Evolutionary conservation across 1,284 basidiomycete genomes (phyloP).

Genomic region (Golubevia sp.): DNA sequence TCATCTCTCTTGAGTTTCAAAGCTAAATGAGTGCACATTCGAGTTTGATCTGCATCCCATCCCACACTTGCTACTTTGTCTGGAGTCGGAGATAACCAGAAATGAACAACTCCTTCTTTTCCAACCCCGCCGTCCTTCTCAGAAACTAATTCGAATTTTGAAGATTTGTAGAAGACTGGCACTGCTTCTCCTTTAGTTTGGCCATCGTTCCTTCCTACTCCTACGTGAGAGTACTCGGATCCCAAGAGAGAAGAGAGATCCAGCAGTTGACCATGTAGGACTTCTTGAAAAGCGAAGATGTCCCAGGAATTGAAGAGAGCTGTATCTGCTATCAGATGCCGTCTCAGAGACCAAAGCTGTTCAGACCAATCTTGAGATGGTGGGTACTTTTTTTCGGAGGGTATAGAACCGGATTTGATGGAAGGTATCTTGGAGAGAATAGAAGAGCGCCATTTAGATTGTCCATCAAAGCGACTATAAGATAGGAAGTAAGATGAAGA

Average conservation of each 20-base stretch:
- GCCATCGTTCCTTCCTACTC: conserved; percentile 32
- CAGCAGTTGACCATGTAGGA: conserved; percentile 17
- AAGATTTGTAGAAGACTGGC: conserved; percentile 28
- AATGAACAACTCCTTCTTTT: conserved; percentile 28
- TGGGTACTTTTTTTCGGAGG: background rate
- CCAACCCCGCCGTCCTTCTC: conserved; percentile 25
- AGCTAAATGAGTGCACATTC: conserved; percentile 44
- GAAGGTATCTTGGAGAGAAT: too few relatives aligned
- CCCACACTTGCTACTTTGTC: conserved; percentile 22
- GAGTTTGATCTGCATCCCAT: conserved; percentile 36
- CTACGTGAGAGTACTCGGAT: conserved; percentile 23
- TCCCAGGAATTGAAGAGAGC: conserved; percentile 32
- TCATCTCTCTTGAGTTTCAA: conserved; percentile 11
- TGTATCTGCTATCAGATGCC: conserved; percentile 25
- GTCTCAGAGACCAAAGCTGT: conserved; percentile 20
- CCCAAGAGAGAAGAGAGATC: conserved; percentile 6
- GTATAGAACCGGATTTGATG: too few relatives aligned
- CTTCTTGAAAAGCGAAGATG: conserved; percentile 38
- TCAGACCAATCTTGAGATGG: conserved; percentile 22
- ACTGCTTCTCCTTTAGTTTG: conserved; percentile 27
- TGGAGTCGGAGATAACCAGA: conserved; percentile 34
- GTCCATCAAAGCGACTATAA: too few relatives aligned
- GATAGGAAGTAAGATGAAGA: too few relatives aligned
- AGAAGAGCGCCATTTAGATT: too few relatives aligned
- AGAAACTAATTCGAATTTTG: conserved; percentile 18